Percentiles rank a stretch among this genome's conserved stretches.
Evolutionary conservation across 2,329 filamentous ascomycete species (phyloP).

Genomic region (Claviceps purpurea): DNA sequence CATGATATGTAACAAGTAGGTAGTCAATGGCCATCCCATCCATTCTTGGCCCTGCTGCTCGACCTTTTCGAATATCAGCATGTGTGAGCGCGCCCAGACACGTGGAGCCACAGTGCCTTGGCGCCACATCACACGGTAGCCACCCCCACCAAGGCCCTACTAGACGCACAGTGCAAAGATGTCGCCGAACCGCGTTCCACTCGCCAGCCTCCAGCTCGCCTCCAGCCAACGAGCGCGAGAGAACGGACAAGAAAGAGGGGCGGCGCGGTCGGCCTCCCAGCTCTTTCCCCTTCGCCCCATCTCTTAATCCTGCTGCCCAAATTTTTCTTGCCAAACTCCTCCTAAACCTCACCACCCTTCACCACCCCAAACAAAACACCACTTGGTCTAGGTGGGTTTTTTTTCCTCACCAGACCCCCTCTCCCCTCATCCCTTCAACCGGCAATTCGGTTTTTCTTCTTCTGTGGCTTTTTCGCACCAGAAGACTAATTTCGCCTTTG

Average conservation of each 20-base stretch:
- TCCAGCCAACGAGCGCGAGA: not conserved
- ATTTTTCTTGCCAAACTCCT: constrained; percentile 22
- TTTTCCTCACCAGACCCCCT: constrained; percentile 17
- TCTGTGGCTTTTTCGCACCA: constrained; percentile 18
- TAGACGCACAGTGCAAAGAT: no score
- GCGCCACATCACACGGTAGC: no score
- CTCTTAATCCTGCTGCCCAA: constrained; percentile 24
- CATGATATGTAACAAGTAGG: no score
- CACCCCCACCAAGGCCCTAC: no score
- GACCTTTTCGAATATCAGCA: no score
- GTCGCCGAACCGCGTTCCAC: not conserved
- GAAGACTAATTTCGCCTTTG: constrained; percentile 17
- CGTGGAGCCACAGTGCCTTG: no score
- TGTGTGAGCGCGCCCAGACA: no score
- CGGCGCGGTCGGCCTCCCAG: constrained; percentile 1
- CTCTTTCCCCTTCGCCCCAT: constrained; percentile 18
- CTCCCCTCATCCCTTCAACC: constrained; percentile 15
- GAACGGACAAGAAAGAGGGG: not conserved
- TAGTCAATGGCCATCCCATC: no score
- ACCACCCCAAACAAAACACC: constrained; percentile 16
- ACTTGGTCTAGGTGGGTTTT: constrained; percentile 23
- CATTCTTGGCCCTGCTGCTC: no score
- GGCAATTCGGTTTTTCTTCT: constrained; percentile 17
- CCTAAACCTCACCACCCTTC: constrained; percentile 25
- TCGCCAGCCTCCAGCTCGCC: not conserved